Evolutionary conservation across 1,139 yeast species (phyloP).

Genomic region (Candida sanyaensis): DNA sequence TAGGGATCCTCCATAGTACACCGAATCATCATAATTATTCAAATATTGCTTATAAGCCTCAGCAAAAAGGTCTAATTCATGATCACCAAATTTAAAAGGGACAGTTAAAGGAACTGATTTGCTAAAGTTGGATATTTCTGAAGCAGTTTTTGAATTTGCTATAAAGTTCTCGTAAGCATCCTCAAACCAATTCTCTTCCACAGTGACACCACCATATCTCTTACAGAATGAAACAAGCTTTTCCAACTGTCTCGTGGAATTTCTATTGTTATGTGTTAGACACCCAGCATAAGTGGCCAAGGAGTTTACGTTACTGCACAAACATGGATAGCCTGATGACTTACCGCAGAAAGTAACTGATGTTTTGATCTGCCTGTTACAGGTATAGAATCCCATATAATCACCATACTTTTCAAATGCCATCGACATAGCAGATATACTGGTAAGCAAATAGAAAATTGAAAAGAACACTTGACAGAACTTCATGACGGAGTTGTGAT

Average conservation of each 20-base stretch:
- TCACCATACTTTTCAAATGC: background rate
- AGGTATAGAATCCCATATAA: background rate
- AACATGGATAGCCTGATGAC: slow-evolving; percentile 8
- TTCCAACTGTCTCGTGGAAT: background rate
- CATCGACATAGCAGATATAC: background rate
- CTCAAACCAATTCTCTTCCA: slow-evolving; percentile 18
- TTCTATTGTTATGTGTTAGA: slow-evolving; percentile 2
- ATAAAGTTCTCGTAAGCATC: slow-evolving; percentile 20
- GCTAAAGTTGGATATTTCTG: slow-evolving; percentile 26
- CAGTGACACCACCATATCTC: slow-evolving; percentile 7
- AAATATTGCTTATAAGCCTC: slow-evolving; percentile 27
- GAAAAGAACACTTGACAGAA: background rate
- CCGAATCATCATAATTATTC: slow-evolving; percentile 39
- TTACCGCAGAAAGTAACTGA: background rate
- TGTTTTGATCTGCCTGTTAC: background rate
- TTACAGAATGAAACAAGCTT: background rate
- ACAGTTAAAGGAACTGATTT: slow-evolving; percentile 19
- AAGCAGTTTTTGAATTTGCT: slow-evolving; percentile 18
- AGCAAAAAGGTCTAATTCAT: slow-evolving; percentile 15
- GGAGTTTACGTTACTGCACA: slow-evolving; percentile 14
- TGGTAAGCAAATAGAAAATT: background rate
- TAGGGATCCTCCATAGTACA: slow-evolving; percentile 50
- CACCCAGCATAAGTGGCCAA: slow-evolving; percentile 20
- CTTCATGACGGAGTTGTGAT: background rate
- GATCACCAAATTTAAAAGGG: slow-evolving; percentile 23